Evolutionary conservation across 75 land plant species (phyloP).

Genomic region (Pinus taeda): DNA sequence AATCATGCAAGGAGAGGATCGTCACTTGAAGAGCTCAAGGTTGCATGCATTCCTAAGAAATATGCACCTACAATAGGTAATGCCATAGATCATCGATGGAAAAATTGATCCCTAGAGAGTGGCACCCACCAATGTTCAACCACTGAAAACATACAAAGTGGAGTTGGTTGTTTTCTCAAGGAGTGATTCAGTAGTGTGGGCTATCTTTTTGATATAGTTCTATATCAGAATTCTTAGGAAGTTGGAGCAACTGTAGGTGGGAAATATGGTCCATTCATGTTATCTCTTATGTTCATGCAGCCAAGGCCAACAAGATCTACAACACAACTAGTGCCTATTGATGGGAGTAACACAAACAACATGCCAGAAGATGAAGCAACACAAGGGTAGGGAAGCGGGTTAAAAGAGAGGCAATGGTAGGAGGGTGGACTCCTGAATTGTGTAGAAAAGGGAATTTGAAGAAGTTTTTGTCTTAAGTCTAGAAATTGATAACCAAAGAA

Average conservation of each 20-base stretch:
- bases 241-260: conserved; percentile 13
- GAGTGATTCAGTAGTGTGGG: background rate
- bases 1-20: conserved; percentile 48
- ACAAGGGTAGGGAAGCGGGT: conserved; percentile 40
- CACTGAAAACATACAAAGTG: conserved; percentile 75
- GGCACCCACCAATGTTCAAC: conserved; percentile 50
- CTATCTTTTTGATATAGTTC: background rate
- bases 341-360: conserved; percentile 14
- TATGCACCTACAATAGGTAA: conserved; percentile 73
- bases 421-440: conserved; percentile 84
- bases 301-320: conserved; percentile 60
- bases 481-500: too few relatives aligned
- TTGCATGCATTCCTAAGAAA: conserved; percentile 72
- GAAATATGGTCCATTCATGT: conserved; percentile 67
- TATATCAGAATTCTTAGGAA: conserved; percentile 33
- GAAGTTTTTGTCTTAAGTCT: conserved; percentile 46
- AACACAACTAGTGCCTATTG: conserved; percentile 40
- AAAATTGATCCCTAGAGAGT: conserved; percentile 65
- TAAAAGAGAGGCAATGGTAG: conserved; percentile 71
- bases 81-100: conserved; percentile 66
- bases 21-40: conserved; percentile 76
- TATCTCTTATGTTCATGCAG: conserved; percentile 41
- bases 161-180: conserved; percentile 81
- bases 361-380: conserved; percentile 63
- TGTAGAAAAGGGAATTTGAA: conserved; percentile 74